phyloP scores from a whole-genome alignment of 345 rosid genomes.

The Moricandia moricandioides region DNA sequence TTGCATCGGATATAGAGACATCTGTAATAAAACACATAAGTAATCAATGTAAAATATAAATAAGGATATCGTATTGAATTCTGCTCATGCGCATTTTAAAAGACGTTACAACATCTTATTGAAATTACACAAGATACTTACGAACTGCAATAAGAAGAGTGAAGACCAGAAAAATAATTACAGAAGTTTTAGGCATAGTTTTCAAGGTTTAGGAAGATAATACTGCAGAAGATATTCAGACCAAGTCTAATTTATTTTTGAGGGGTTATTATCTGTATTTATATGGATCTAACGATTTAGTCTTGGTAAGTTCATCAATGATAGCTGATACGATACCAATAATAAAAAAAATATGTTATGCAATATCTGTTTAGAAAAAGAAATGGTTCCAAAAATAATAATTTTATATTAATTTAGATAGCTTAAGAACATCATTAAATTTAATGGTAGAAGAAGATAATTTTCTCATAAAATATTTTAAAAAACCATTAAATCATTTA shows the following conservation, averaged over 20 bases:
- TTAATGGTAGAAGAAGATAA: not conserved
- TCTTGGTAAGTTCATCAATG: not conserved
- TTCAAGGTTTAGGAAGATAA: conserved; percentile 2
- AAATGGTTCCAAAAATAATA: not conserved
- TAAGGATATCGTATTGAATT: not conserved
- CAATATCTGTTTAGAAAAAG: not conserved
- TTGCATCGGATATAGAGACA: not conserved
- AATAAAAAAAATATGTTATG: not conserved
- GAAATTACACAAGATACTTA: not conserved
- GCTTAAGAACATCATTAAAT: not conserved
- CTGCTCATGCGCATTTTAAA: not conserved
- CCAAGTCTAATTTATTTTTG: not conserved
- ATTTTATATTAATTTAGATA: not conserved
- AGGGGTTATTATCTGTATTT: not conserved
- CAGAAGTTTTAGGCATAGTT: not conserved
- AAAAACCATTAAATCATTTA: no score
- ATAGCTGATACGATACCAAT: not conserved
- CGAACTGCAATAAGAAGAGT: not conserved
- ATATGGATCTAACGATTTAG: not conserved
- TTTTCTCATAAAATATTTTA: no score
- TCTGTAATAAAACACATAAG: not conserved
- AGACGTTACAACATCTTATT: not conserved
- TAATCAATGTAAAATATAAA: no score
- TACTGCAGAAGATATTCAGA: not conserved
- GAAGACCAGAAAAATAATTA: not conserved